Conservation (phyloP, 495 filamentous ascomycete genomes). For the Pyronema omphalodes region DNA sequence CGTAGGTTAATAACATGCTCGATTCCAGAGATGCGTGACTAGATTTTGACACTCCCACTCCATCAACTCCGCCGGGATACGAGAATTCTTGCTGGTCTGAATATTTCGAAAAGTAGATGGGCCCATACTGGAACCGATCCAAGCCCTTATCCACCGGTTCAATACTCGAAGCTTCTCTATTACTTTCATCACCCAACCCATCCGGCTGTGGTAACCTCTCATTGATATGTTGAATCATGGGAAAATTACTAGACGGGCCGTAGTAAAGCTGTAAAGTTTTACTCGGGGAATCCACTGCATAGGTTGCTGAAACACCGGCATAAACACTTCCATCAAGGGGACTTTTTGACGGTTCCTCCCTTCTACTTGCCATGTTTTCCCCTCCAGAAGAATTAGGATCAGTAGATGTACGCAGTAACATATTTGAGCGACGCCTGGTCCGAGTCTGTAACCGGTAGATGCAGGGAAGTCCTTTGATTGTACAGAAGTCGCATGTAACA, state of each 20-base stretch:
- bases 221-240: conserved; percentile 2
- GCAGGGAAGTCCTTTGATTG: neutral
- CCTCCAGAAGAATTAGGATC: neutral
- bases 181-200: neutral
- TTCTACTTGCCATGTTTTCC: neutral
- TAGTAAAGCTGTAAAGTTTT: conserved; percentile 2
- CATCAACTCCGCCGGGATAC: neutral
- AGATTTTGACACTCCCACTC: neutral
- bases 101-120: conserved; percentile 1
- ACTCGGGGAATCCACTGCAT: neutral
- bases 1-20: neutral
- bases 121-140: conserved; percentile 1
- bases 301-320: conserved; percentile 1
- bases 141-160: conserved; percentile 1
- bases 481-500: conserved; percentile 1
- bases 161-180: neutral
- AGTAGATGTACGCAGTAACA: neutral
- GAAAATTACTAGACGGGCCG: conserved; percentile 1
- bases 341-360: neutral
- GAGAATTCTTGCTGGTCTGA: neutral
- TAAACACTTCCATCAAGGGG: conserved; percentile 1
- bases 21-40: neutral
- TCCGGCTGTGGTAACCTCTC: neutral
- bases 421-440: neutral
- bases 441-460: neutral